Evolutionary conservation across 1,284 basidiomycete genomes (phyloP).

Genomic region (Fomitopsis pinicola): DNA sequence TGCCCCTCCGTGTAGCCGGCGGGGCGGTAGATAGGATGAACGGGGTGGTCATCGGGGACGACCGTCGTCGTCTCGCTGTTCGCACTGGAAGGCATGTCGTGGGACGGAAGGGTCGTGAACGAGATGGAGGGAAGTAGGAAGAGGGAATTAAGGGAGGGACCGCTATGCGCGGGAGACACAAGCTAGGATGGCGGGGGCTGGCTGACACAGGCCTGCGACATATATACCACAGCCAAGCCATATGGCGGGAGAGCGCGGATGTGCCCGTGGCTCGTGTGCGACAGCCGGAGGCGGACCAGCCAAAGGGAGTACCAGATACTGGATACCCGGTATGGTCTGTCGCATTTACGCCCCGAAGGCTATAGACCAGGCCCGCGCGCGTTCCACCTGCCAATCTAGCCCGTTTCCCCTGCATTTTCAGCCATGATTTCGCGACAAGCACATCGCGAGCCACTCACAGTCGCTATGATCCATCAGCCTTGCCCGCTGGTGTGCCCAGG

Average conservation of each 20-base stretch:
- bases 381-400: neutral
- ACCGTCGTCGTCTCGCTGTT: slow-evolving; percentile 23
- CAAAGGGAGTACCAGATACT: neutral
- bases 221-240: neutral
- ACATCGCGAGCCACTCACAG: neutral
- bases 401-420: neutral
- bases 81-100: slow-evolving; percentile 14
- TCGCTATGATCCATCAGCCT: no score
- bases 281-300: slow-evolving; percentile 2
- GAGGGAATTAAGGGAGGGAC: neutral
- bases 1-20: neutral
- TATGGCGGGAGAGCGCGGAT: slow-evolving; percentile 3
- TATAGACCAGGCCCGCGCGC: neutral
- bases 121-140: neutral
- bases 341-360: neutral
- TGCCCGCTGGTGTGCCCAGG: neutral
- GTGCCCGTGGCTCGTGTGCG: neutral
- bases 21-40: slow-evolving; percentile 5
- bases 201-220: neutral
- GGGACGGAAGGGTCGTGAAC: slow-evolving; percentile 9
- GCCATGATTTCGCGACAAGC: neutral
- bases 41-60: slow-evolving; percentile 11
- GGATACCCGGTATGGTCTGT: neutral
- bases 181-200: slow-evolving; percentile 2
- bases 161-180: neutral